Conservation (phyloP, 164 flowering plant genomes). For the Houttuynia cordata region DNA sequence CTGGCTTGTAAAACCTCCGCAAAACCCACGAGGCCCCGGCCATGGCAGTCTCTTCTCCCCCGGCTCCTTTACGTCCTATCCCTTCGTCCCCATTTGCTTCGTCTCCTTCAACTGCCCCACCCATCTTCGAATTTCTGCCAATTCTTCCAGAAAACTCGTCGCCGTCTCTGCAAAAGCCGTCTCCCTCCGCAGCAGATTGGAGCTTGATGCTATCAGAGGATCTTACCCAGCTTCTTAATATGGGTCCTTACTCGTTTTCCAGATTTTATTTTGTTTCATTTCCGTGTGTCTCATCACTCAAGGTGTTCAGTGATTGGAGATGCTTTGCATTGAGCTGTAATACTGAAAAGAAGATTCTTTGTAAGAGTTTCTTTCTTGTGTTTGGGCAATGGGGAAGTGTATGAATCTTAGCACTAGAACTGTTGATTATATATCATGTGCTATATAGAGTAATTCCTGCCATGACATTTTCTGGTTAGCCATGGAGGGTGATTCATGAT, state of each 20-base stretch:
- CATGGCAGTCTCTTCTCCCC: conserved; percentile 18
- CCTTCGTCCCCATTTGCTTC: conserved; percentile 5
- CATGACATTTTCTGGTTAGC: too few relatives aligned
- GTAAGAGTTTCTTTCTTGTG: too few relatives aligned
- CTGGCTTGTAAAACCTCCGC: conserved; percentile 3
- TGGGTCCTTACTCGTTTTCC: neutral
- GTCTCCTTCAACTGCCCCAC: conserved; percentile 6
- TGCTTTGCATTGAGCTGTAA: too few relatives aligned
- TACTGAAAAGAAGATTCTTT: too few relatives aligned
- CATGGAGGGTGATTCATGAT: too few relatives aligned
- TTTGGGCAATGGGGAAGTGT: too few relatives aligned
- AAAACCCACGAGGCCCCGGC: conserved; percentile 12
- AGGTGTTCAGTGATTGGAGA: neutral
- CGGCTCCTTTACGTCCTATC: conserved; percentile 4
- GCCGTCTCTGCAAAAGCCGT: conserved; percentile 12
- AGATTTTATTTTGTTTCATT: too few relatives aligned
- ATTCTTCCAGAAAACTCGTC: conserved; percentile 1
- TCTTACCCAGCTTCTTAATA: conserved; percentile 48
- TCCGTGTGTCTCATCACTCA: neutral
- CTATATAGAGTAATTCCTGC: too few relatives aligned
- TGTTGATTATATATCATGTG: too few relatives aligned
- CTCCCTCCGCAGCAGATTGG: conserved; percentile 12
- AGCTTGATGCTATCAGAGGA: conserved; percentile 48
- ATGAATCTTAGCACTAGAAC: too few relatives aligned
- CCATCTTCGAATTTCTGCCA: conserved; percentile 1